Evolutionary conservation across 805 yeast genomes (phyloP).

Genomic region (Alloascoidea hylecoeti): DNA sequence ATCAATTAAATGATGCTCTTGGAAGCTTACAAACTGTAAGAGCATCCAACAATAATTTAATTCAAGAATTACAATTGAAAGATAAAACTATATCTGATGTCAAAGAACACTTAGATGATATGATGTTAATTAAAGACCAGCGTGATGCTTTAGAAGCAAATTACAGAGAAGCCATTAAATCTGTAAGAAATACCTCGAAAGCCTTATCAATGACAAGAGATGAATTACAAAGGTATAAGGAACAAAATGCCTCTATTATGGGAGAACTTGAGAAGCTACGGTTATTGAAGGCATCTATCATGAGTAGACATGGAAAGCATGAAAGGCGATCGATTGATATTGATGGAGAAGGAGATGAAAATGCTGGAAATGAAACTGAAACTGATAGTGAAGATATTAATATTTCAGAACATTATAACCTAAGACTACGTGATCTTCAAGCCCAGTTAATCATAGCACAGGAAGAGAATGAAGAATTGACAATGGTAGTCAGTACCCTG

Average conservation of each 20-base stretch:
- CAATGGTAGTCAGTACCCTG: constrained; percentile 39
- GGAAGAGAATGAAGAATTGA: constrained; percentile 74
- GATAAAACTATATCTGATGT: background rate
- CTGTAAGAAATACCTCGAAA: constrained; percentile 58
- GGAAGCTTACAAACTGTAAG: background rate
- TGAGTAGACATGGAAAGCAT: constrained; percentile 15
- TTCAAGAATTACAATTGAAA: background rate
- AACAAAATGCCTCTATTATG: constrained; percentile 35
- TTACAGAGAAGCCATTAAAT: constrained; percentile 56
- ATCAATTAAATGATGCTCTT: background rate
- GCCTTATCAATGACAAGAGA: constrained; percentile 64
- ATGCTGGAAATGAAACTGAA: constrained; percentile 14
- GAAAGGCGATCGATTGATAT: too few relatives aligned
- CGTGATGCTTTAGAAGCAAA: constrained; percentile 38
- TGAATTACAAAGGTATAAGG: constrained; percentile 51
- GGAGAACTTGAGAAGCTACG: constrained; percentile 60
- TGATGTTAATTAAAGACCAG: constrained; percentile 14
- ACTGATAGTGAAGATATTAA: constrained; percentile 15
- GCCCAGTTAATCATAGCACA: constrained; percentile 71
- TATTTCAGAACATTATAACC: constrained; percentile 44
- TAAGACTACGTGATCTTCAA: constrained; percentile 69
- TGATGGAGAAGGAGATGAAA: constrained; percentile 16
- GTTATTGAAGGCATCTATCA: constrained; percentile 33
- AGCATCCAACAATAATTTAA: background rate
- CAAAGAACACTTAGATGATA: background rate